Conservation (phyloP, 1,284 basidiomycete species). For the Rhodotorula mucilaginosa region DNA sequence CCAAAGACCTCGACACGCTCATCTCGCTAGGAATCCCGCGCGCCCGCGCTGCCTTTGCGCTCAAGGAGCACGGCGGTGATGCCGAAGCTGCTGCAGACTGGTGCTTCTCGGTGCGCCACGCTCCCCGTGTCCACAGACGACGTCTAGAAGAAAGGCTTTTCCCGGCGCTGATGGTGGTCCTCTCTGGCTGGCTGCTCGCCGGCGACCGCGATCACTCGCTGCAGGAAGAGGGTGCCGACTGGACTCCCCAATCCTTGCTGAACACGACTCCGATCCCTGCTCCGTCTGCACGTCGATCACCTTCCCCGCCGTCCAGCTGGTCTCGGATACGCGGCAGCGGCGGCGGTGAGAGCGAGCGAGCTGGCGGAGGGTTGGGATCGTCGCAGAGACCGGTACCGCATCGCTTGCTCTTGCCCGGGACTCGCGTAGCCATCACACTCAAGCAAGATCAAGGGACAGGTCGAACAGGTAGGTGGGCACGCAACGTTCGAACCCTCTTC, state of each 20-base stretch:
- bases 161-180: background rate
- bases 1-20: conserved; percentile 3
- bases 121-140: background rate
- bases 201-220: background rate
- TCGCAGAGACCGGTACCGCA: conserved; percentile 5
- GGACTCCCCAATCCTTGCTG: conserved; percentile 30
- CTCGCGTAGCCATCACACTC: conserved; percentile 35
- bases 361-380: no score
- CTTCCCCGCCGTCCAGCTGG: background rate
- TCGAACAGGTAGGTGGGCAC: conserved; percentile 1
- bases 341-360: no score
- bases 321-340: background rate
- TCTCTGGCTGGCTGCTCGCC: background rate
- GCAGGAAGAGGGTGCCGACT: conserved; percentile 28
- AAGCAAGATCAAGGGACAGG: conserved; percentile 42
- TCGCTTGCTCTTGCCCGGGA: conserved; percentile 15
- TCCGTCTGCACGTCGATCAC: background rate
- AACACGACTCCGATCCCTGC: background rate
- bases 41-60: conserved; percentile 21
- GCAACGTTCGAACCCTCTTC: background rate
- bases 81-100: conserved; percentile 34
- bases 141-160: no score
- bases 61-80: conserved; percentile 23
- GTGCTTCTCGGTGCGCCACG: conserved; percentile 23
- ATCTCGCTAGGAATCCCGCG: conserved; percentile 24